phyloP scores from a whole-genome alignment of 2,329 filamentous ascomycete genomes.

The Hypomyces perniciosus region DNA sequence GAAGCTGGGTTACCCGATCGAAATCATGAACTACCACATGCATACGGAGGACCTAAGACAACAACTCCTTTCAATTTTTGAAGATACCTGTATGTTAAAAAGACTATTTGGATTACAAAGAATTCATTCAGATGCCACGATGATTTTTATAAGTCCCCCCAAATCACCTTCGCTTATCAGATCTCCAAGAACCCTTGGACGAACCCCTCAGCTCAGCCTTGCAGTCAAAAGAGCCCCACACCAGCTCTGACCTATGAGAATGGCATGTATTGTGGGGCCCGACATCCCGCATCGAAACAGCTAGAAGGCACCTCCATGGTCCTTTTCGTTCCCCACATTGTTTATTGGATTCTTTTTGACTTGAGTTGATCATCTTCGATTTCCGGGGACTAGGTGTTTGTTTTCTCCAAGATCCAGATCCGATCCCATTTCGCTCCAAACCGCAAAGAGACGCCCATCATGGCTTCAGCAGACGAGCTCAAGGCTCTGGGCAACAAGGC shows the following conservation, averaged over 20 bases:
- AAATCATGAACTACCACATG: too few species aligned
- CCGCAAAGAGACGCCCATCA: constrained; percentile 22
- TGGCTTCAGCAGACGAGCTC: constrained; percentile 67
- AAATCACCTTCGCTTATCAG: too few species aligned
- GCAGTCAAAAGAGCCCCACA: constrained; percentile 13
- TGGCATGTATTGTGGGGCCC: constrained; percentile 17
- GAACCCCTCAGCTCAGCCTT: constrained; percentile 1
- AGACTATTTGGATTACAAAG: background rate
- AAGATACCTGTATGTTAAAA: too few species aligned
- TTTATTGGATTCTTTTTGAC: constrained; percentile 7
- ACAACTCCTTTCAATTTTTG: too few species aligned
- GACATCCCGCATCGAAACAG: constrained; percentile 34
- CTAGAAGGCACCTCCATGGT: constrained; percentile 30
- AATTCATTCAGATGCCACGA: background rate
- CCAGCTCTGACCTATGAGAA: constrained; percentile 26
- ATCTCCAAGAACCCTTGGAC: background rate
- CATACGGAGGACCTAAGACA: too few species aligned
- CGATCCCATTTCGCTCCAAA: background rate
- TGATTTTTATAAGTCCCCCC: too few species aligned
- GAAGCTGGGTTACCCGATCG: too few species aligned
- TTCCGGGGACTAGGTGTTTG: constrained; percentile 1
- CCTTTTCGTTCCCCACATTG: constrained; percentile 25
- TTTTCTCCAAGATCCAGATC: background rate
- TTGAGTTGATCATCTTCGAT: constrained; percentile 7
- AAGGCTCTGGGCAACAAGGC: constrained; percentile 99